Percentiles rank a stretch among this genome's conserved stretches.
These are phyloP conservation scores for Cyclotella distinguenda DNA, from an alignment of 108 stramenopile species.

Conservation along the genomic window DNA sequence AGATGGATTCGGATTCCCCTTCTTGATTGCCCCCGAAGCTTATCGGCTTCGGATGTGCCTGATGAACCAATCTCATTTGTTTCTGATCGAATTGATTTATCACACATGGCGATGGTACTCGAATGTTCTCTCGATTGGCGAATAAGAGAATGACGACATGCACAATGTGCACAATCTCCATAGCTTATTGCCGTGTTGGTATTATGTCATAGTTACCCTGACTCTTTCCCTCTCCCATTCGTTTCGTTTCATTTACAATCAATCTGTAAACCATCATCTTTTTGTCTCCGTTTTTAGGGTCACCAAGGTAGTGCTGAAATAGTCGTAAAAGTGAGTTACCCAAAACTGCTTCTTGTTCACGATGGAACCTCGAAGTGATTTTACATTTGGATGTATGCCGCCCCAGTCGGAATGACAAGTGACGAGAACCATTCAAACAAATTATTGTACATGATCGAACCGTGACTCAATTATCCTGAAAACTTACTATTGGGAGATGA, in stretches of 20 bases:
- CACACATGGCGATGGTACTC: no score
- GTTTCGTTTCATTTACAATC: not conserved
- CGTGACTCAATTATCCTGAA: not conserved
- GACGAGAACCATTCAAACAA: constrained; percentile 56
- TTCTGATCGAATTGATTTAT: constrained; percentile 46
- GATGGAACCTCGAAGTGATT: constrained; percentile 53
- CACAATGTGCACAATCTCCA: constrained; percentile 31
- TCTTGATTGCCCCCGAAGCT: constrained; percentile 47
- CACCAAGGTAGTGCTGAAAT: no score
- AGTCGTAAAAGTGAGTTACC: no score
- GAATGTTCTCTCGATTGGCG: no score
- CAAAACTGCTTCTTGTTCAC: no score
- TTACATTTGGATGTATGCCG: constrained; percentile 54
- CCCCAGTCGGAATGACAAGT: constrained; percentile 54
- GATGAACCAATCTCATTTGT: constrained; percentile 36
- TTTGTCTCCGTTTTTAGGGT: no score
- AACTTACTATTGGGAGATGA: not conserved
- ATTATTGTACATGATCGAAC: constrained; percentile 56
- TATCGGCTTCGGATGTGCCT: constrained; percentile 47
- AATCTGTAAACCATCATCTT: not conserved
- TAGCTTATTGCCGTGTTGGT: constrained; percentile 44
- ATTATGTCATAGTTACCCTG: constrained; percentile 57
- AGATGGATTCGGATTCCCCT: constrained; percentile 63
- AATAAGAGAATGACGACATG: constrained; percentile 50
- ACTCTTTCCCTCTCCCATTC: constrained; percentile 20